Evolutionary conservation across 257 asterid species (phyloP), one percentile per base, ranked within the genome.

Genomic region (Rubia yunnanensis): DNA sequence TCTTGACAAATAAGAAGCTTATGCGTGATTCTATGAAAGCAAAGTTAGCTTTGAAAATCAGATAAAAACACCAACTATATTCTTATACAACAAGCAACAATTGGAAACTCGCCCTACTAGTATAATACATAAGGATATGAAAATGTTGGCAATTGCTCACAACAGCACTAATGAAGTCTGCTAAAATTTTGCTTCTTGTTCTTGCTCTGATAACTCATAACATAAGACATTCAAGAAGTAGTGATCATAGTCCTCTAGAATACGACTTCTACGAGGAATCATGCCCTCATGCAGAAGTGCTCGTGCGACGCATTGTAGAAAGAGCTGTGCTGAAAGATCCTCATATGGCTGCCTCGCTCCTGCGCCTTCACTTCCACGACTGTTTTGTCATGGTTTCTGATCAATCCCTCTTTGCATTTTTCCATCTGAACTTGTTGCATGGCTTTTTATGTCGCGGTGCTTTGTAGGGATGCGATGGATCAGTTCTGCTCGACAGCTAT

Each of bases 341-440:
- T 71, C 76, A 76, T 15, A 71, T 75, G 80, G 76, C 80, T 18
- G 80, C 76, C 59, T 75, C 79, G 10, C 73, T 75, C 60, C 73
- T 75, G 27, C 72, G 79, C 31, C 60, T 75, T 73, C 79, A 75
- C 50, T 75, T 75, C 63, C 79, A 75, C 56, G 79, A 75, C 53
- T 75, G 80, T 57, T 75, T 76, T 60, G 80, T 76, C 67, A 53
- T 66, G 76, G 80, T 71, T 31, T 32, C 27, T 52, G 27, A n/a
- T 60, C 68, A 46, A 36, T 64, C 44, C 8, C 67, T 27, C 39
- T n/a, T 18, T 5, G 24, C 54, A 18, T 48, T 48, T 48, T 48
- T 7, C 6, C 54, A 50, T 50, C 57, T 20, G 26, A 61, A 20
- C 50, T 60, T 8, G 10, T 39, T 11, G 26, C n/a, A 14, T 15